Base-by-base conservation (phyloP, 1,284 basidiomycete species). In the Ganoderma lucidum region DNA sequence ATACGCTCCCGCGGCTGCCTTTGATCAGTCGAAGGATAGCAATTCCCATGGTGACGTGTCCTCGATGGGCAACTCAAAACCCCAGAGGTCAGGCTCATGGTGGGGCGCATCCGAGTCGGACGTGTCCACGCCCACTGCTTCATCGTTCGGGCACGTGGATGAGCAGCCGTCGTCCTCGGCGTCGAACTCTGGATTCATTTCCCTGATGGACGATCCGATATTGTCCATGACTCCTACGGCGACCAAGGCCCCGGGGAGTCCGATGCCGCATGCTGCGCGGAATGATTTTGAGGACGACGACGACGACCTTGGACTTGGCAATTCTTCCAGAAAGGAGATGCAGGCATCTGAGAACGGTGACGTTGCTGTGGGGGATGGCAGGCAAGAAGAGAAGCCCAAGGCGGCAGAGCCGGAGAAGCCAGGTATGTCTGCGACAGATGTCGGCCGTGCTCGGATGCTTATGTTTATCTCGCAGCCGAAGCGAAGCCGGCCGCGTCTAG, bases 271-370 rank as follows among this genome's bases (percentile, higher is more conserved):
- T 79, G 41, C 71, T 14, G 28, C 37, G 19, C 51, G 69, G 62
- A 39, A 69, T 23, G 39, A 61, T 28, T 64, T 70, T 14, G 65
- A 70, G 32, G 81, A 87, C 39, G 89, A 90, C 4, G 94, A 94
- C 23, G 91, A 92, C 5, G 96, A 98, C 75, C 87, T 99, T 48
- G 97, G 98, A 2, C 87, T 99, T 69, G 95, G 97, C 14, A 99
- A 98, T 78, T 83, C 75, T 0, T 59, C 41, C 39, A 74, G 72
- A 41, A 75, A 69, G 63, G 68, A 73, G 65, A 63, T 67, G 45
- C 55, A 72, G 44, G 72, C 67, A 35, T 14, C 45, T 17, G 69
- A 73, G 35, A 71, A 75, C 30, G 66, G 69, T 9, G 62, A 70
- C 45, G 65, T 71, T 8, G 41, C 66, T 23, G n/a, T 71, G 15